Base-by-base conservation (phyloP, 2,329 filamentous ascomycete genomes). In the Penicillium sp. region DNA sequence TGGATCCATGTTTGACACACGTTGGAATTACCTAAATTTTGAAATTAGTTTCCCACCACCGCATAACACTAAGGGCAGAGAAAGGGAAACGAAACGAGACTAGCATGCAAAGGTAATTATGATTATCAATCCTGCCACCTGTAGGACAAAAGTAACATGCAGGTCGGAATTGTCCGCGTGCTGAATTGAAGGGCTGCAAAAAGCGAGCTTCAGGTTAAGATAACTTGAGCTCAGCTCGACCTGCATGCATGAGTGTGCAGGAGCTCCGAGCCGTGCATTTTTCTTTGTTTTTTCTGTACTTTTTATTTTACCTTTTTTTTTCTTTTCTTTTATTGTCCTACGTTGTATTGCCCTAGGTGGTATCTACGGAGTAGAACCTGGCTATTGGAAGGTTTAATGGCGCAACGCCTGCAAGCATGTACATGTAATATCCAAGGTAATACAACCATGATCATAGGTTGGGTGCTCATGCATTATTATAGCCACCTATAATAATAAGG, bases 191-290 rank as follows among this genome's bases (percentile, higher is more conserved):
- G n/a, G n/a, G n/a, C n/a, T 40, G 23, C 20, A 33, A 29, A 48
- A 25, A 27, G 22, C 31, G 23, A 42, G 35, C 35, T 51, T 37
- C 7, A 8, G n/a, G n/a, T n/a, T 18, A 37, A 51, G 37, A 50
- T 42, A 51, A 31, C n/a, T 33, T 51, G 47, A 50, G 35, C 48
- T 42, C 35, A 50, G 48, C 48, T 50, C 35, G 48, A 26, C 31
- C 35, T 42, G 37, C 48, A 50, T 50, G 37, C 48, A 41, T 6
- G 12, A 14, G 35, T 22, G 33, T 9, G 41, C 23, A 43, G 41
- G 15, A 26, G 42, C n/a, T 25, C n/a, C 42, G 14, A 44, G 23
- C 22, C 35, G 47, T 42, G 37, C 26, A n/a, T n/a, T 50, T 35
- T 2, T 22, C 18, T 9, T 42, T 49, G 33, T 14, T 35, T 37